Conservation (phyloP, 495 filamentous ascomycete species). For the Aspergillus sclerotiicarbonarius region DNA sequence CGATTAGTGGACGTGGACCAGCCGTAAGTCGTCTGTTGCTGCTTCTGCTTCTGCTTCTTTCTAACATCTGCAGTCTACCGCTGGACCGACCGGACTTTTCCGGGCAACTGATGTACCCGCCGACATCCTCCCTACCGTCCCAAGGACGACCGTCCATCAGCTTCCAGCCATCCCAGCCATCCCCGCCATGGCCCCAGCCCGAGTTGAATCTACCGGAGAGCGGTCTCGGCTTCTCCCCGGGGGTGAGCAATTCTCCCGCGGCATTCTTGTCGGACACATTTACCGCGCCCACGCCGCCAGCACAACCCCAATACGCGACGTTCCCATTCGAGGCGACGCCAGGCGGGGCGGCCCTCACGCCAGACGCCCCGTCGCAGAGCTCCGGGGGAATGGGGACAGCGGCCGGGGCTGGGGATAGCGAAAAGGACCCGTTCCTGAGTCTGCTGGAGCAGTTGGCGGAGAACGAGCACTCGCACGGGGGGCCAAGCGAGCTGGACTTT, state of each 20-base stretch:
- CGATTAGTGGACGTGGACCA: slow-evolving; percentile 54
- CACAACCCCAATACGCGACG: slow-evolving; percentile 43
- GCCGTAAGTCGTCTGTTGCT: background rate
- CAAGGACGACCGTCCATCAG: slow-evolving; percentile 21
- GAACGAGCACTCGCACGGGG: slow-evolving; percentile 60
- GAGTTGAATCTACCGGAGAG: slow-evolving; percentile 10
- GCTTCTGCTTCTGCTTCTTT: background rate
- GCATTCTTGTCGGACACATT: slow-evolving; percentile 22
- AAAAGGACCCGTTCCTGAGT: slow-evolving; percentile 78
- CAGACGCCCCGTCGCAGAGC: slow-evolving; percentile 38
- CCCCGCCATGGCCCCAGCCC: slow-evolving; percentile 13
- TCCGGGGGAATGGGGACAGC: slow-evolving; percentile 27
- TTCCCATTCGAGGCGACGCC: slow-evolving; percentile 41
- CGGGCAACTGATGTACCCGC: slow-evolving; percentile 17
- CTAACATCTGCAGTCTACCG: background rate
- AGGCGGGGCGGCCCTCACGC: slow-evolving; percentile 27
- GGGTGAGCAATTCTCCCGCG: slow-evolving; percentile 33
- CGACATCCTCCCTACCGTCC: slow-evolving; percentile 24
- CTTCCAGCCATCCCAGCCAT: slow-evolving; percentile 17
- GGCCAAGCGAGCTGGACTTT: slow-evolving; percentile 71
- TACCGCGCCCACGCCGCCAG: slow-evolving; percentile 25
- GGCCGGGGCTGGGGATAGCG: slow-evolving; percentile 36
- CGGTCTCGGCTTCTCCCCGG: slow-evolving; percentile 31
- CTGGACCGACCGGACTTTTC: slow-evolving; percentile 9
- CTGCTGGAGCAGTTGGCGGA: slow-evolving; percentile 77